A percentile compares a stretch with the other conserved stretches of the same genome.
phyloP scores from a whole-genome alignment of 78 protist genomes.

The Dictyostelium firmibasis region DNA sequence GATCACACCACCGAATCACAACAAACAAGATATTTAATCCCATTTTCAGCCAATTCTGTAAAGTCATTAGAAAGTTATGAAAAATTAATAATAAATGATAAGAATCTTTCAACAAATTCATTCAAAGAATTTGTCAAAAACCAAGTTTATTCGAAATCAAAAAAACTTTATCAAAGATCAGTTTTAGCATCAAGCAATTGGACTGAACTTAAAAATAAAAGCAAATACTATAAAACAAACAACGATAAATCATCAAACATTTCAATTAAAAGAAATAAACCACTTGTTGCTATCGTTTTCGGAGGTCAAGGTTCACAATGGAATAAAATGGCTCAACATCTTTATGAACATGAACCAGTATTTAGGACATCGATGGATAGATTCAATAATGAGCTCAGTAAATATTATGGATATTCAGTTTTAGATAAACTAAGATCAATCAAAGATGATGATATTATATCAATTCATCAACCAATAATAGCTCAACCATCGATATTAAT shows the following conservation, averaged over 20 bases:
- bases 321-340: conserved; percentile 33
- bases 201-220: not conserved
- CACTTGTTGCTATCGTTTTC: conserved; percentile 23
- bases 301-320: conserved; percentile 83
- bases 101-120: not conserved
- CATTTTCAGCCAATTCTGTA: not conserved
- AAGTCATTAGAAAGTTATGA: conserved; percentile 1
- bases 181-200: conserved; percentile 12
- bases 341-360: conserved; percentile 7
- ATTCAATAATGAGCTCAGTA: not conserved
- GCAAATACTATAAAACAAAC: not conserved
- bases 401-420: conserved; percentile 29
- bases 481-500: conserved; percentile 65
- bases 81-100: not conserved
- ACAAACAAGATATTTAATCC: not conserved
- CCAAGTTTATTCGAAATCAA: not conserved
- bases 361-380: not conserved
- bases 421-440: not conserved
- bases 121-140: conserved; percentile 8
- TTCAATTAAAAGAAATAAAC: not conserved
- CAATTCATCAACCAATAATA: conserved; percentile 25
- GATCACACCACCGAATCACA: not conserved
- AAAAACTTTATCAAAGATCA: not conserved
- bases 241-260: not conserved
- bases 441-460: not conserved